phyloP scores from a whole-genome alignment of 2,329 filamentous ascomycete genomes.

The Tolypocladium cylindrosporum region DNA sequence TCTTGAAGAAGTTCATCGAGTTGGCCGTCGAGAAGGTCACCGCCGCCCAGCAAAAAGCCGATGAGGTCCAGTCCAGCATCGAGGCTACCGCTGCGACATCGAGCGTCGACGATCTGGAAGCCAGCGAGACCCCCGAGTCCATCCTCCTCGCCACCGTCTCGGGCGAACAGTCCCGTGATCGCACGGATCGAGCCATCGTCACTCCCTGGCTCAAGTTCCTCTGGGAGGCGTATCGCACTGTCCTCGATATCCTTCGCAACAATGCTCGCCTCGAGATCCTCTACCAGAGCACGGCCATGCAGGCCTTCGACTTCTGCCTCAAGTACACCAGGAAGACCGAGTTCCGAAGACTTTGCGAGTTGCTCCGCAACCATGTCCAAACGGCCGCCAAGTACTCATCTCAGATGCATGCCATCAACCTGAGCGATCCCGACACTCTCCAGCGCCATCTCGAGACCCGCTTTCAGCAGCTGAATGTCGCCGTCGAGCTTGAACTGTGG shows the following conservation, averaged over 20 bases:
- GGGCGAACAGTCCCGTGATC: slow-evolving; percentile 92
- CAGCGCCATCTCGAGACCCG: slow-evolving; percentile 96
- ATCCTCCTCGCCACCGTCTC: slow-evolving; percentile 97
- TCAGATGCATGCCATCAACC: slow-evolving; percentile 98
- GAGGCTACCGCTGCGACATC: slow-evolving; percentile 56
- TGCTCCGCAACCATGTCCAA: slow-evolving; percentile 96
- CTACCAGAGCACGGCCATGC: slow-evolving; percentile 95
- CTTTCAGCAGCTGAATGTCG: slow-evolving; percentile 97
- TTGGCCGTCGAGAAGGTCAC: slow-evolving; percentile 93
- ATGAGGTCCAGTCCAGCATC: slow-evolving; percentile 82
- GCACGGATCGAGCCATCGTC: slow-evolving; percentile 94
- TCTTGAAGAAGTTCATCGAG: slow-evolving; percentile 97
- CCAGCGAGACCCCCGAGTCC: slow-evolving; percentile 93
- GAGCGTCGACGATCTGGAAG: slow-evolving; percentile 90
- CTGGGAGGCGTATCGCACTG: slow-evolving; percentile 98
- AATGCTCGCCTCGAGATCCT: slow-evolving; percentile 95
- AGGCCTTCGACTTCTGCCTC: slow-evolving; percentile 97
- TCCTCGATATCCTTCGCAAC: slow-evolving; percentile 97
- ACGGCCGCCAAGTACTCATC: slow-evolving; percentile 98
- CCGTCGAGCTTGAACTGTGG: slow-evolving; percentile 95
- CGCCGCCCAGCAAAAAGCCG: slow-evolving; percentile 89
- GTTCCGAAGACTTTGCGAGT: slow-evolving; percentile 95
- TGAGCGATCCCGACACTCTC: slow-evolving; percentile 93
- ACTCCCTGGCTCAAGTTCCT: slow-evolving; percentile 99
- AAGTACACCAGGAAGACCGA: slow-evolving; percentile 99